Evolutionary conservation across 2,329 filamentous ascomycete species (phyloP), one percentile per base, ranked within the genome.

Genomic region (Paraphaeosphaeria minitans): DNA sequence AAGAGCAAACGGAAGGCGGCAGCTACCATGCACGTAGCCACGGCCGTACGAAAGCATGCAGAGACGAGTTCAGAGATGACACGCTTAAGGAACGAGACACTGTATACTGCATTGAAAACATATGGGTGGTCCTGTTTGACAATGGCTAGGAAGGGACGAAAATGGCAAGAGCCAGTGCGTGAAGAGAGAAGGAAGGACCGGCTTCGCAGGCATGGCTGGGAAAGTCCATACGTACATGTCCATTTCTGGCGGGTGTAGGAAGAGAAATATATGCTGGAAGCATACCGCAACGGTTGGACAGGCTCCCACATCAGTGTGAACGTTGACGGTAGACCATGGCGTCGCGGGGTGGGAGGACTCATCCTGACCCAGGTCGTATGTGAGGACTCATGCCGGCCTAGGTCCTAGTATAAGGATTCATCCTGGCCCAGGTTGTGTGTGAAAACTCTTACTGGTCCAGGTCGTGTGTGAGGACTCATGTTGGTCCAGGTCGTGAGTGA

Each of bases 1-100:
- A 52, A 8, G 21, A 52, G 12, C 35, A 43, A 43, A 57, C 24
- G 39, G 33, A 39, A 50, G 21, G 47, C 21, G 19, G 47, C 47
- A 50, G 33, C 19, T 41, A 19, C 31, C 48, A 27, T 21, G 48
- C 33, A 31, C 10, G 29, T 14, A 37, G 47, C 47, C 46, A 31
- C 24, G 6, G 16, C 33, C 13, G 27, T 50, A 24, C 14, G 22
- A 21, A n/a, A 29, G 21, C 3, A 16, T 12, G 29, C 27, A 22
- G 43, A 13, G 13, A 46, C 10, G 19, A 9, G 22, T 21, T 19
- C 16, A n/a, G n/a, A 21, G 6, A 12, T 19, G 19, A 16, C 10
- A 22, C 13, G 27, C 21, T 9, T 27, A 27, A 27, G 21, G 43
- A n/a, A 16, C 5, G n/a, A 27, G 8, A 46, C 12, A 29, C n/a